Percentiles rank a stretch among this genome's conserved stretches.
Conservation (phyloP, 345 rosid genomes). For the Durio zibethinus region DNA sequence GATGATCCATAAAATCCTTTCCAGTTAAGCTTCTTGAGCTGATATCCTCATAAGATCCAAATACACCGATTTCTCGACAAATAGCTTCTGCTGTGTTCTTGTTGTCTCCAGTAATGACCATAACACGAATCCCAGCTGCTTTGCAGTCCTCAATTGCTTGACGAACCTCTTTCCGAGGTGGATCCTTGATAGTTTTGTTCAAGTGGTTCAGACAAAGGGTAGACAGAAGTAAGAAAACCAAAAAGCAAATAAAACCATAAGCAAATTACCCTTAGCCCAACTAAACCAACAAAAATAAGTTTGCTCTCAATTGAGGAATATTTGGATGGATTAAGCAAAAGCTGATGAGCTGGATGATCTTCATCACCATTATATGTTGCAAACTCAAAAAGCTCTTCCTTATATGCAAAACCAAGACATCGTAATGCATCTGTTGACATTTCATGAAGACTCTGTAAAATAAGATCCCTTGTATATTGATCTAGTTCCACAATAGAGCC, state of each 20-base stretch:
- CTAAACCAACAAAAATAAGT: constrained; percentile 74
- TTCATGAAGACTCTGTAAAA: constrained; percentile 53
- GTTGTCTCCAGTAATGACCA: constrained; percentile 96
- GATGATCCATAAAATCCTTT: constrained; percentile 60
- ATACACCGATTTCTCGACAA: constrained; percentile 86
- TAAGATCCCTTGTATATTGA: constrained; percentile 47
- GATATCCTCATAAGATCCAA: constrained; percentile 59
- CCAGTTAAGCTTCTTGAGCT: constrained; percentile 76
- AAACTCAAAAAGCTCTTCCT: constrained; percentile 51
- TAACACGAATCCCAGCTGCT: constrained; percentile 92
- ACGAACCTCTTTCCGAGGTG: constrained; percentile 86
- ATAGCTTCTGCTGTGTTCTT: constrained; percentile 92
- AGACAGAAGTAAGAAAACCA: constrained; percentile 15
- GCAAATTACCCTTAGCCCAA: constrained; percentile 76
- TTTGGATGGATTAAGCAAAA: constrained; percentile 64
- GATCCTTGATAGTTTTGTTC: constrained; percentile 53
- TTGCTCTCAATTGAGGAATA: constrained; percentile 78
- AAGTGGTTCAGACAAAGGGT: constrained; percentile 6
- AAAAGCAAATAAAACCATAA: neutral
- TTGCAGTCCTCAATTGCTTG: constrained; percentile 94
- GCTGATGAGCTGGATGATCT: constrained; percentile 80
- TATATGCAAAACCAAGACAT: constrained; percentile 81
- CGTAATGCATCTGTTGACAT: constrained; percentile 78
- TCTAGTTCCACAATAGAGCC: constrained; percentile 65
- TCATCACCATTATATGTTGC: constrained; percentile 75